phyloP scores from a whole-genome alignment of 768 basidiomycete species.

The Pleurotus salmoneostramineus region DNA sequence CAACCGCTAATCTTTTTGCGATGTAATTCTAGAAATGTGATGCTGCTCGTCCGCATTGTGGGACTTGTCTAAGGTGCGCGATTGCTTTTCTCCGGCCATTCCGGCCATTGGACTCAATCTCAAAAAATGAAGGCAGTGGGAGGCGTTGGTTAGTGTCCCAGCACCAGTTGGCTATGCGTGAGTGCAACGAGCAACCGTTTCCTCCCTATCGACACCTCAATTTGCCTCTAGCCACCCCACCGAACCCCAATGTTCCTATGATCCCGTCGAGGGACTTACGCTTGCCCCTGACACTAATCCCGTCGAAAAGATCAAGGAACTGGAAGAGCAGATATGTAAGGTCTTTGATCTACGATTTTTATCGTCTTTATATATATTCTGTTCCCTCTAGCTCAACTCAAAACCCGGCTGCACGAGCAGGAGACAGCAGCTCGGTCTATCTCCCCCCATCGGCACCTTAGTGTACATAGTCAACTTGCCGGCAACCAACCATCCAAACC shows the following conservation, averaged over 20 bases:
- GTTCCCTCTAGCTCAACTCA: conserved; percentile 50
- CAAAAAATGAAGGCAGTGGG: conserved; percentile 62
- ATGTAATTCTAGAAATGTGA: conserved; percentile 70
- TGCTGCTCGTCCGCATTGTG: conserved; percentile 80
- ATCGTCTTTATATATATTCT: background rate
- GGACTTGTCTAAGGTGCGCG: conserved; percentile 76
- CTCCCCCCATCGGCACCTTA: conserved; percentile 28
- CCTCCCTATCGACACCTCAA: conserved; percentile 4
- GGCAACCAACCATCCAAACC: conserved; percentile 16
- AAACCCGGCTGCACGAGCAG: conserved; percentile 56
- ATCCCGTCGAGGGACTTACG: conserved; percentile 78
- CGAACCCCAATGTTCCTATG: conserved; percentile 82
- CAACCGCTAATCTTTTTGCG: conserved; percentile 3
- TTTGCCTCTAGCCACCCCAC: conserved; percentile 63
- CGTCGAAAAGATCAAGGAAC: conserved; percentile 68
- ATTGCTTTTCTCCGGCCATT: background rate
- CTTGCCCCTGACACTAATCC: conserved; percentile 78
- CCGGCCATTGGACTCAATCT: background rate
- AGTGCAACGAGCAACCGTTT: conserved; percentile 21
- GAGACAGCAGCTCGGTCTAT: conserved; percentile 32
- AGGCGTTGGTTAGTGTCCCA: conserved; percentile 76
- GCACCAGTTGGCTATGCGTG: conserved; percentile 84
- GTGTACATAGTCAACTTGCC: conserved; percentile 13
- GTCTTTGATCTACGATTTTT: background rate
- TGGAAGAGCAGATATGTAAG: conserved; percentile 77